phyloP scores from a whole-genome alignment of 2,329 filamentous ascomycete genomes.

The Dactylellina sp. region DNA sequence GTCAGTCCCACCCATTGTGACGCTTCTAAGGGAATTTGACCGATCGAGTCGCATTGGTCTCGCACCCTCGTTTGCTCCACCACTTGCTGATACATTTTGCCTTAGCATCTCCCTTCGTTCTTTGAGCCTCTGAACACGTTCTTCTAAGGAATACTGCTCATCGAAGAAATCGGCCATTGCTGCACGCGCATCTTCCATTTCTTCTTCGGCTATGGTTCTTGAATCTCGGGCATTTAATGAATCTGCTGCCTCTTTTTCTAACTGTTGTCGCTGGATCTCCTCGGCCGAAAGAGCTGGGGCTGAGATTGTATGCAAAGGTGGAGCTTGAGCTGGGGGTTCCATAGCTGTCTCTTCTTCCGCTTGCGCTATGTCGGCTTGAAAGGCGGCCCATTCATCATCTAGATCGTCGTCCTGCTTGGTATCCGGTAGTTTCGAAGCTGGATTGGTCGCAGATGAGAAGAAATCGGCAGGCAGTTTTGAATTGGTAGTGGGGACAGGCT shows the following conservation, averaged over 20 bases:
- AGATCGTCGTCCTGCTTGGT: constrained; percentile 67
- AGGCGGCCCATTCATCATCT: constrained; percentile 86
- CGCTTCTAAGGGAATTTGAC: constrained; percentile 39
- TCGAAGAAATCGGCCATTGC: constrained; percentile 82
- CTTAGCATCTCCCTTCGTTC: constrained; percentile 77
- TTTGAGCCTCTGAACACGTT: constrained; percentile 75
- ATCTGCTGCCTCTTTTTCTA: constrained; percentile 60
- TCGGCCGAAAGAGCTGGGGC: constrained; percentile 56
- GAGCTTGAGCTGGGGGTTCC: not conserved
- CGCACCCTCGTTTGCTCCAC: not conserved
- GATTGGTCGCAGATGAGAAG: constrained; percentile 57
- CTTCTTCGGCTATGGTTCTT: constrained; percentile 70
- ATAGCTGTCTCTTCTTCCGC: constrained; percentile 60
- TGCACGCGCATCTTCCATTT: constrained; percentile 77
- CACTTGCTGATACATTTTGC: constrained; percentile 60
- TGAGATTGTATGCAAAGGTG: constrained; percentile 62
- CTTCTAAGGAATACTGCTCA: constrained; percentile 83
- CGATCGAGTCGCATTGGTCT: constrained; percentile 4
- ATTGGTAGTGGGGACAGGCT: constrained; percentile 33
- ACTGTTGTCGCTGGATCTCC: constrained; percentile 60
- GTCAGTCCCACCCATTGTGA: constrained; percentile 49
- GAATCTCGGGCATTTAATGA: constrained; percentile 58
- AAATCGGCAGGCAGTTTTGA: constrained; percentile 59
- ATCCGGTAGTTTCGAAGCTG: constrained; percentile 18
- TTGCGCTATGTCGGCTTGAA: constrained; percentile 81